A percentile compares a stretch with the other conserved stretches of the same genome.
These are phyloP conservation scores for Pseudocercospora fuligena DNA, from an alignment of 2,329 filamentous ascomycete species.

Conservation along the genomic window DNA sequence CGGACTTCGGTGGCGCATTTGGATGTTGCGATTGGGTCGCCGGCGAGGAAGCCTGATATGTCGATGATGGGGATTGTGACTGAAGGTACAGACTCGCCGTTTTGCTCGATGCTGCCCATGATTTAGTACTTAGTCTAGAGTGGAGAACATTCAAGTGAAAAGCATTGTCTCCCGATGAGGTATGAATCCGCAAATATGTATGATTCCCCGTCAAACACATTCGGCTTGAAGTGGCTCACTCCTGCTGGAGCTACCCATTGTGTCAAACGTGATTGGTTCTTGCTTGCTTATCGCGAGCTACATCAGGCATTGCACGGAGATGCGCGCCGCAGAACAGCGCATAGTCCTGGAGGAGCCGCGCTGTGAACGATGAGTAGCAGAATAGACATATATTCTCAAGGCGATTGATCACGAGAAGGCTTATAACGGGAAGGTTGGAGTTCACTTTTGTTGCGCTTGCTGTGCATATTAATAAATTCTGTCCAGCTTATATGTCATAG, in stretches of 20 bases:
- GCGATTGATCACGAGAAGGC: no score
- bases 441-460: no score
- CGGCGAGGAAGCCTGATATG: background rate
- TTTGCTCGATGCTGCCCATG: conserved; percentile 1
- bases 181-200: background rate
- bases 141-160: background rate
- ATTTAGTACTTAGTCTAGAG: background rate
- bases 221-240: background rate
- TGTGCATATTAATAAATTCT: no score
- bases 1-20: background rate
- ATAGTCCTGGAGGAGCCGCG: background rate
- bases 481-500: background rate
- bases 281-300: background rate
- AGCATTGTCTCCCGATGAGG: background rate
- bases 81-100: background rate
- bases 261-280: background rate
- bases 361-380: background rate
- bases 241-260: background rate
- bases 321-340: background rate
- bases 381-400: background rate
- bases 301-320: background rate
- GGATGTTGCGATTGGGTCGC: background rate
- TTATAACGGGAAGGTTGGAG: no score
- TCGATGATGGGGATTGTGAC: conserved; percentile 1
- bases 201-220: background rate